These are phyloP conservation scores for Umbelopsis vinacea DNA, from an alignment of 192 early-diverging fungal species.

Conservation along the genomic window DNA sequence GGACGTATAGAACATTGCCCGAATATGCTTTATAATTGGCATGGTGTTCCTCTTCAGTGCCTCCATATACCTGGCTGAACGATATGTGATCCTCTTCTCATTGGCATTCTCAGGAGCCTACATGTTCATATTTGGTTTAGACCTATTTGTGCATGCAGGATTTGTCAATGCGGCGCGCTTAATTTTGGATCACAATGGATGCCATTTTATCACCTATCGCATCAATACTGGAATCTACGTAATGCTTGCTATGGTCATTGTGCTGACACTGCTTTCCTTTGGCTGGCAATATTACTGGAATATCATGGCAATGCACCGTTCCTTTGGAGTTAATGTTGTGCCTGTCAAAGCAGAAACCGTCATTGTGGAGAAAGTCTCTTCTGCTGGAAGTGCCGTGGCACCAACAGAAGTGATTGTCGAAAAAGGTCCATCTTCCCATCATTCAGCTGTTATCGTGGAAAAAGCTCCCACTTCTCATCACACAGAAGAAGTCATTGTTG, in stretches of 20 bases:
- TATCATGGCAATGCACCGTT: slow-evolving; percentile 5
- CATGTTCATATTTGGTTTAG: slow-evolving; percentile 49
- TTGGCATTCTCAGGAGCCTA: slow-evolving; percentile 48
- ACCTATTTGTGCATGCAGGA: slow-evolving; percentile 50
- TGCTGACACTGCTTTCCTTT: background rate
- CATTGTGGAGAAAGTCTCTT: background rate
- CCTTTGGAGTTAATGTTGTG: slow-evolving; percentile 10
- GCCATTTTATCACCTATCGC: slow-evolving; percentile 5
- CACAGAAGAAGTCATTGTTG: background rate
- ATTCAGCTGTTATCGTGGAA: slow-evolving; percentile 3
- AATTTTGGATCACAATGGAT: slow-evolving; percentile 13
- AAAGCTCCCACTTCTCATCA: slow-evolving; percentile 6
- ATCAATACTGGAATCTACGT: background rate
- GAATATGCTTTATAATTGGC: slow-evolving; percentile 11
- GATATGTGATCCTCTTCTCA: slow-evolving; percentile 44
- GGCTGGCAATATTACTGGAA: slow-evolving; percentile 21
- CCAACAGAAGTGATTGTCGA: background rate
- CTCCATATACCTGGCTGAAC: slow-evolving; percentile 34
- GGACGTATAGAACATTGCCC: slow-evolving; percentile 1
- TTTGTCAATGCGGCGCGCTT: slow-evolving; percentile 29
- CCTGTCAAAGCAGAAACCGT: slow-evolving; percentile 15
- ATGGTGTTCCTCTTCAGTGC: slow-evolving; percentile 2
- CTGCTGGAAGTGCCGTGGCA: background rate
- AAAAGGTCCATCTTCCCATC: background rate
- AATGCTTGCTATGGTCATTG: slow-evolving; percentile 3